These are phyloP conservation scores for Teratosphaeria gauchensis DNA, from an alignment of 2,329 filamentous ascomycete genomes.

Conservation along the genomic window DNA sequence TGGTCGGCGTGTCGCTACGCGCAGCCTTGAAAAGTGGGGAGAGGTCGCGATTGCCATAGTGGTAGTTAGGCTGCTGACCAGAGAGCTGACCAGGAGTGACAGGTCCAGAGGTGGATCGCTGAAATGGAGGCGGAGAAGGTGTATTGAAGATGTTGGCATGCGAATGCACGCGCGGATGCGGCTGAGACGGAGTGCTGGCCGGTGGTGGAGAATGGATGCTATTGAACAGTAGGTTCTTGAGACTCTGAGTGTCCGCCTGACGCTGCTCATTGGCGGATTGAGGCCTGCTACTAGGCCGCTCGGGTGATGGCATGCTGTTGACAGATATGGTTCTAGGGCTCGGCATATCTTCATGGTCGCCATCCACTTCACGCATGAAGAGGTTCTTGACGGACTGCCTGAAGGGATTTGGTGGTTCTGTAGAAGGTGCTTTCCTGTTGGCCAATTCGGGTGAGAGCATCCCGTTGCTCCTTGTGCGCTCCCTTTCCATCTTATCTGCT, in stretches of 20 bases:
- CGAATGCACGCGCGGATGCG: slow-evolving; percentile 11
- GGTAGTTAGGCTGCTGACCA: slow-evolving; percentile 16
- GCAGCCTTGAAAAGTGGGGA: slow-evolving; percentile 41
- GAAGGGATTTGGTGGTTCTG: slow-evolving; percentile 16
- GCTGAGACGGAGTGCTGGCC: slow-evolving; percentile 11
- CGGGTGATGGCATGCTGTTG: slow-evolving; percentile 16
- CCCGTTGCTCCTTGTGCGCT: slow-evolving; percentile 47
- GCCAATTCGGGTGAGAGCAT: slow-evolving; percentile 44
- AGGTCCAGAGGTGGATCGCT: slow-evolving; percentile 23
- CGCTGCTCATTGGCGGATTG: slow-evolving; percentile 35
- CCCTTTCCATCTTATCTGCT: slow-evolving; percentile 71
- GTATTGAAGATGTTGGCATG: slow-evolving; percentile 14
- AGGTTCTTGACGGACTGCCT: slow-evolving; percentile 41
- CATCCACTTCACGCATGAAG: slow-evolving; percentile 61
- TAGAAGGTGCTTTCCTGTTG: slow-evolving; percentile 20
- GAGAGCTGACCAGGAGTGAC: slow-evolving; percentile 16
- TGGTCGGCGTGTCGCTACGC: slow-evolving; percentile 31
- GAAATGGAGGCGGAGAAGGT: slow-evolving; percentile 34
- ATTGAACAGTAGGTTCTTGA: slow-evolving; percentile 37
- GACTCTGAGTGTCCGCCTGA: slow-evolving; percentile 32
- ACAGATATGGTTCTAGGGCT: slow-evolving; percentile 14
- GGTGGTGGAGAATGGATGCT: slow-evolving; percentile 7
- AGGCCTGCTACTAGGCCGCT: slow-evolving; percentile 13
- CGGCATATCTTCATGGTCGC: slow-evolving; percentile 27
- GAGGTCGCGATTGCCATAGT: slow-evolving; percentile 40